phyloP scores from a whole-genome alignment of 768 basidiomycete species.

The Sporobolomyces pararoseus region DNA sequence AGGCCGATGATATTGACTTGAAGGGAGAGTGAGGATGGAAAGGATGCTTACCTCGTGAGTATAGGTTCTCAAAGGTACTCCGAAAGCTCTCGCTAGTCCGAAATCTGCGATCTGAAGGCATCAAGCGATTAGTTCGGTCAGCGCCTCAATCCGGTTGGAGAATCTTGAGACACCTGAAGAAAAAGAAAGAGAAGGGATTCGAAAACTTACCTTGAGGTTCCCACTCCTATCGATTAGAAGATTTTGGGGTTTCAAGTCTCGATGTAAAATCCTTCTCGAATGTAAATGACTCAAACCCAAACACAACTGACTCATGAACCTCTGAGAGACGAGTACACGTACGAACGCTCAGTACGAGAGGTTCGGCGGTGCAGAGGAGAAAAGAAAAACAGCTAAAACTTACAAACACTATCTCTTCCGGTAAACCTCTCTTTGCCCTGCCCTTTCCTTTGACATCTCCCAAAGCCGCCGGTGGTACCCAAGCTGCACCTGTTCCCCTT shows the following conservation, averaged over 20 bases:
- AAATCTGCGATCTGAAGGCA: constrained; percentile 65
- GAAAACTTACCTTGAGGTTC: constrained; percentile 79
- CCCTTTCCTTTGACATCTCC: constrained; percentile 30
- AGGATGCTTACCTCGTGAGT: constrained; percentile 99
- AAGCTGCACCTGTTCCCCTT: background rate
- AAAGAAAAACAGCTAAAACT: constrained; percentile 63
- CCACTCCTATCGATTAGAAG: constrained; percentile 81
- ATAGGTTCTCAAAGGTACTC: constrained; percentile 95
- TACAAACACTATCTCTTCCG: constrained; percentile 66
- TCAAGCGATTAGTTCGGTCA: background rate
- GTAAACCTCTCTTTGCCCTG: constrained; percentile 46
- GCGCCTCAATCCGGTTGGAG: background rate
- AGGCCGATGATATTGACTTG: too few species aligned
- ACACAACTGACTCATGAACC: constrained; percentile 90
- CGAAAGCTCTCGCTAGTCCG: constrained; percentile 90
- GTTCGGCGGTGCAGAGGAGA: background rate
- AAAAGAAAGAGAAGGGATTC: background rate
- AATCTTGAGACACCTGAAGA: background rate
- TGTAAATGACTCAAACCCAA: constrained; percentile 92
- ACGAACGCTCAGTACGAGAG: too few species aligned
- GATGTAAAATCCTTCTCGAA: constrained; percentile 88
- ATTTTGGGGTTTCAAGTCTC: constrained; percentile 84
- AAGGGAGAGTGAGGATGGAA: too few species aligned
- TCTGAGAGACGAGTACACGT: constrained; percentile 55
- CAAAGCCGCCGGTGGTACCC: constrained; percentile 6